Percentiles rank a stretch among this genome's conserved stretches.
Evolutionary conservation across 2,329 filamentous ascomycete genomes (phyloP).

Genomic region (Emericellopsis cladophorae): DNA sequence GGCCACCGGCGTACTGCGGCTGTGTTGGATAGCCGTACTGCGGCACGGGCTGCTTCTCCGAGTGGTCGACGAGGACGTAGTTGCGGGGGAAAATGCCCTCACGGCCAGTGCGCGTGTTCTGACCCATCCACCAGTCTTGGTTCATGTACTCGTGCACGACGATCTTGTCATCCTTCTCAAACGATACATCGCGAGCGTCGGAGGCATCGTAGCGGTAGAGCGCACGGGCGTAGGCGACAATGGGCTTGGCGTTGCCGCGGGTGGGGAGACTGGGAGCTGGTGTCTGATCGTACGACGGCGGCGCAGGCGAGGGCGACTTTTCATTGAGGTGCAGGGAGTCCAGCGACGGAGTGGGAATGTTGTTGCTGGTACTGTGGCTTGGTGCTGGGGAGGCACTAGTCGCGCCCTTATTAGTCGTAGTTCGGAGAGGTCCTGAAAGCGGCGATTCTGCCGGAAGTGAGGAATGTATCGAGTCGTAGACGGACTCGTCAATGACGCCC

Average conservation of each 20-base stretch:
- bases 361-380: slow-evolving; percentile 16
- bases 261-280: slow-evolving; percentile 26
- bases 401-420: slow-evolving; percentile 12
- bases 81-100: slow-evolving; percentile 93
- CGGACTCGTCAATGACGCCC: slow-evolving; percentile 61
- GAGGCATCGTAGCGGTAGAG: slow-evolving; percentile 72
- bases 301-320: slow-evolving; percentile 22
- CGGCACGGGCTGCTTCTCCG: slow-evolving; percentile 28
- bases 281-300: slow-evolving; percentile 39
- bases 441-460: slow-evolving; percentile 63
- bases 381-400: slow-evolving; percentile 13
- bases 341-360: slow-evolving; percentile 6
- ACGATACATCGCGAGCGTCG: slow-evolving; percentile 69
- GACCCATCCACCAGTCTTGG: slow-evolving; percentile 91
- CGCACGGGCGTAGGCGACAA: slow-evolving; percentile 64
- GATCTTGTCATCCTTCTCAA: slow-evolving; percentile 71
- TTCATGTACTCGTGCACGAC: slow-evolving; percentile 89
- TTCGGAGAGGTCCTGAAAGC: slow-evolving; percentile 34
- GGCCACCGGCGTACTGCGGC: slow-evolving; percentile 18
- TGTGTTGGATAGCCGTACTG: slow-evolving; percentile 26
- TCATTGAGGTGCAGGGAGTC: slow-evolving; percentile 10
- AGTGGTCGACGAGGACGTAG: slow-evolving; percentile 68
- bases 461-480: slow-evolving; percentile 61
- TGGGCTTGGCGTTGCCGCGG: slow-evolving; percentile 29
- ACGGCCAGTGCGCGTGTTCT: slow-evolving; percentile 66